Percentiles rank a stretch among this genome's conserved stretches.
These are phyloP conservation scores for Neurospora sp. DNA, from an alignment of 495 filamentous ascomycete species.

Conservation along the genomic window DNA sequence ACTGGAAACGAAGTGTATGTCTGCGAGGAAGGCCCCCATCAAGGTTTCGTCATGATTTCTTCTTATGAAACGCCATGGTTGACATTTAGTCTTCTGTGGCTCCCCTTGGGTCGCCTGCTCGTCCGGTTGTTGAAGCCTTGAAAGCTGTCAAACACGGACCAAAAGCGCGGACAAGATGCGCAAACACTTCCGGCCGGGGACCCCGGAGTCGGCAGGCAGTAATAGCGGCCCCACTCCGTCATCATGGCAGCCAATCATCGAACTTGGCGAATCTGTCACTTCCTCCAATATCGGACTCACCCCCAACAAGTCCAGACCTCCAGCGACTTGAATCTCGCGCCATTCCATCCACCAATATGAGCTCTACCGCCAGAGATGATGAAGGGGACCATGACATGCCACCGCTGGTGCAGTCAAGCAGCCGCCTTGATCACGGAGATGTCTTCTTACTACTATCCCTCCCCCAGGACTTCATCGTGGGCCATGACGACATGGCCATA, in stretches of 20 bases:
- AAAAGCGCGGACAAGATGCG: not conserved
- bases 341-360: not conserved
- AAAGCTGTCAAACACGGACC: not conserved
- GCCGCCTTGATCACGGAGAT: conserved; percentile 26
- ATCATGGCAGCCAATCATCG: not conserved
- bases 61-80: not conserved
- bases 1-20: not conserved
- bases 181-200: not conserved
- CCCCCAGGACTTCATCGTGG: conserved; percentile 31
- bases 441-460: conserved; percentile 33
- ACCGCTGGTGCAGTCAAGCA: not conserved
- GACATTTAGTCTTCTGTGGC: not conserved
- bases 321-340: not conserved
- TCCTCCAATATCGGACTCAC: not conserved
- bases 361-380: not conserved
- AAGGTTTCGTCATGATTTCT: not conserved
- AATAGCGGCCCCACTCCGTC: not conserved
- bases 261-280: not conserved
- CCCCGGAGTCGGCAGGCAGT: not conserved
- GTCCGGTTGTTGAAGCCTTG: not conserved
- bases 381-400: not conserved
- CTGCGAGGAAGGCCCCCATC: not conserved
- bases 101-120: not conserved
- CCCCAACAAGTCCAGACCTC: not conserved
- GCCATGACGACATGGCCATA: conserved; percentile 36